Conservation (phyloP, 1,139 yeast species). For the Kodamaea derodonti region DNA sequence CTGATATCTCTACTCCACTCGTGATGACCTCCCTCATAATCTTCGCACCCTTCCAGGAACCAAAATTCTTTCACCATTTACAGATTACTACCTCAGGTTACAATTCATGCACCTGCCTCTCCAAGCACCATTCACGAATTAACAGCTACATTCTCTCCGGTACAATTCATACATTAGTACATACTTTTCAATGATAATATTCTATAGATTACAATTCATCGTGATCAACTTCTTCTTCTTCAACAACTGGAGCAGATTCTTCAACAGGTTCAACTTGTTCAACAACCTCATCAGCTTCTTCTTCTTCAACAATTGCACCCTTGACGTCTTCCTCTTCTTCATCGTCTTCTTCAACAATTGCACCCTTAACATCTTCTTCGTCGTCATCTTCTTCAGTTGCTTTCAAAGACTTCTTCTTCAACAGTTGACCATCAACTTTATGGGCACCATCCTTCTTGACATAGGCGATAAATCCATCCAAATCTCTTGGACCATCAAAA, state of each 20-base stretch:
- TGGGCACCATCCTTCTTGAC: conserved; percentile 62
- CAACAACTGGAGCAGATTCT: background rate
- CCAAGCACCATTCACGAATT: no score
- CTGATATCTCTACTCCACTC: no score
- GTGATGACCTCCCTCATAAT: no score
- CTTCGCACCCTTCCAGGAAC: no score
- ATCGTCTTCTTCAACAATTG: conserved; percentile 8
- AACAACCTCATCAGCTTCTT: conserved; percentile 28
- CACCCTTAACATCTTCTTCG: conserved; percentile 17
- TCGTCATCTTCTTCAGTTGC: conserved; percentile 28
- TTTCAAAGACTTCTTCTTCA: conserved; percentile 23
- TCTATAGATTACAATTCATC: conserved; percentile 41
- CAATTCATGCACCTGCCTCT: no score
- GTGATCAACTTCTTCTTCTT: conserved; percentile 26
- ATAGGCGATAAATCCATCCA: conserved; percentile 68
- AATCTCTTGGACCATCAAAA: conserved; percentile 69
- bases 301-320: conserved; percentile 33
- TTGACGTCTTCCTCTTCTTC: conserved; percentile 13
- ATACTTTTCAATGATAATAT: no score
- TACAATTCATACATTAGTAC: no score
- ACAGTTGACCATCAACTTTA: conserved; percentile 49
- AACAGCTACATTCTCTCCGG: no score
- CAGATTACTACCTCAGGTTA: no score
- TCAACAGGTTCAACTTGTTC: conserved; percentile 16
- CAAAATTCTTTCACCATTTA: no score